These are phyloP conservation scores for Yamadazyma buinensis DNA, from an alignment of 1,139 yeast species.

Conservation along the genomic window DNA sequence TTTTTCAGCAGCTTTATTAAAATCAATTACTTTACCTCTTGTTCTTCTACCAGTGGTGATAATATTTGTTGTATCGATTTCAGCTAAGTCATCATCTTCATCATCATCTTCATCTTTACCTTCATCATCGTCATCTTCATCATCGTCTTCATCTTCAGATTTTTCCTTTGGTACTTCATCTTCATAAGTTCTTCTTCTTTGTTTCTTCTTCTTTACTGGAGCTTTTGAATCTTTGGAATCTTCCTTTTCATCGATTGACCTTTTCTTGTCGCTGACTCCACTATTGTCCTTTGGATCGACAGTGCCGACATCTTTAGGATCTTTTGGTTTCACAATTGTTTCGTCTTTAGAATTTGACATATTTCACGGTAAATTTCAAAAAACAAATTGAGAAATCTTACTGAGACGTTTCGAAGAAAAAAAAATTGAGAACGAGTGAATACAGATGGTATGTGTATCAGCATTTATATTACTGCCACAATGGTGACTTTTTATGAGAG, in stretches of 20 bases:
- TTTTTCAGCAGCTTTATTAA: constrained; percentile 77
- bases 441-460: constrained; percentile 2
- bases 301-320: background rate
- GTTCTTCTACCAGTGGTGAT: constrained; percentile 86
- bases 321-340: too few relatives aligned
- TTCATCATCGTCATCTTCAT: constrained; percentile 48
- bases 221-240: too few relatives aligned
- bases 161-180: constrained; percentile 43
- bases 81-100: constrained; percentile 79
- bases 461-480: too few relatives aligned
- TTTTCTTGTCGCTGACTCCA: constrained; percentile 13
- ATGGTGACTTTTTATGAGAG: too few relatives aligned
- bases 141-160: constrained; percentile 43
- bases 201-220: constrained; percentile 43
- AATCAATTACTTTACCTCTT: constrained; percentile 85
- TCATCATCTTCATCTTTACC: constrained; percentile 54
- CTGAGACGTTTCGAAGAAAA: too few relatives aligned
- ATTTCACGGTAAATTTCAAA: too few relatives aligned
- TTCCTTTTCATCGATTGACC: constrained; percentile 15
- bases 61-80: constrained; percentile 81
- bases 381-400: too few relatives aligned
- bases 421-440: too few relatives aligned
- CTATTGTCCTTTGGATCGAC: background rate
- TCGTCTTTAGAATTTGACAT: too few relatives aligned
- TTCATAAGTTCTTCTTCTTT: constrained; percentile 46